Percentiles rank a stretch among this genome's conserved stretches.
Conservation (phyloP, 306 rosid species). For the Geum urbanum region DNA sequence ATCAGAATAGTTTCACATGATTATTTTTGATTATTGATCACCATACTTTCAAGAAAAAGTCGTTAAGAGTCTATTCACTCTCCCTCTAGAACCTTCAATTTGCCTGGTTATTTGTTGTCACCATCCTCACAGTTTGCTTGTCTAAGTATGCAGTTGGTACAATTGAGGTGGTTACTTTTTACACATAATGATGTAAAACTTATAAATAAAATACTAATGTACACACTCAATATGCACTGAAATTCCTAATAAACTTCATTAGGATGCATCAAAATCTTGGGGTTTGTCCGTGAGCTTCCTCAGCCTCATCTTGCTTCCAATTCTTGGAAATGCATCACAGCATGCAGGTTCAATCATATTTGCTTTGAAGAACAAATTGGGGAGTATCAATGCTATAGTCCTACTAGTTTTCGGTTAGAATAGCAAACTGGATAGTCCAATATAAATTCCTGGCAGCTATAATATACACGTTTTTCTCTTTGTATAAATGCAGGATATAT, state of each 20-base stretch:
- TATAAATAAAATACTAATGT: background rate
- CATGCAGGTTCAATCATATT: constrained; percentile 89
- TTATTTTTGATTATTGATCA: no score
- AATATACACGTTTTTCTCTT: background rate
- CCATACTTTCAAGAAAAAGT: no score
- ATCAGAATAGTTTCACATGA: no score
- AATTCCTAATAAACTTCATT: background rate
- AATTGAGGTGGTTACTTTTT: constrained; percentile 61
- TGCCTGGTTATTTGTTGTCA: constrained; percentile 71
- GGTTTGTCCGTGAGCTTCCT: constrained; percentile 76
- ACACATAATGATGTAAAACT: no score
- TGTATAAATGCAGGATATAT: constrained; percentile 57
- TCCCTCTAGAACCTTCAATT: no score
- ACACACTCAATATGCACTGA: background rate
- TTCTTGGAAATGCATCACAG: constrained; percentile 95
- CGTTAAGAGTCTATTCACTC: no score
- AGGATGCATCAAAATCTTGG: constrained; percentile 88
- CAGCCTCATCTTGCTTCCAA: constrained; percentile 80
- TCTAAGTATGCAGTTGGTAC: constrained; percentile 80
- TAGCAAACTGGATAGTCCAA: background rate
- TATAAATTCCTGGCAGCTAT: background rate
- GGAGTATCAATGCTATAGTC: constrained; percentile 15
- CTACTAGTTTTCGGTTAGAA: no score
- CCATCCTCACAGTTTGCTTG: constrained; percentile 59
- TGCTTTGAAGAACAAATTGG: constrained; percentile 89